Percentiles rank a stretch among this genome's conserved stretches.
Evolutionary conservation across 2,329 filamentous ascomycete species (phyloP).

Genomic region (Dactylellina sp.): DNA sequence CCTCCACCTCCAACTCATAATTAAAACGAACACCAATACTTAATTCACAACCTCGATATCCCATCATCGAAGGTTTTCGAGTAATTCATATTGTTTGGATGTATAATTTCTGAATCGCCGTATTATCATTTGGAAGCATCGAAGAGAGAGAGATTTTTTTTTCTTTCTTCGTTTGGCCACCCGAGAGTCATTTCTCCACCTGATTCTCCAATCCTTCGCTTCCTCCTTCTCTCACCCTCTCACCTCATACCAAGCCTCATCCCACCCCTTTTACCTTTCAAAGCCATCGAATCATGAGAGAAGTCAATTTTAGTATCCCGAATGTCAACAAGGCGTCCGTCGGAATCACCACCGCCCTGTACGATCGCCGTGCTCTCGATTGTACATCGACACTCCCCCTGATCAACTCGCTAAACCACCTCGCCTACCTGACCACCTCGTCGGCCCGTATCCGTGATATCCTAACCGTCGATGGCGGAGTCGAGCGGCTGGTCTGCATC

Average conservation of each 20-base stretch:
- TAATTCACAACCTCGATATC: too few relatives aligned
- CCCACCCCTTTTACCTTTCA: not conserved
- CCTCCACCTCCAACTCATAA: not conserved
- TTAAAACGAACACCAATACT: not conserved
- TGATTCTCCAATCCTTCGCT: constrained; percentile 5
- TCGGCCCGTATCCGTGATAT: constrained; percentile 98
- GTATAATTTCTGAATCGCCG: constrained; percentile 19
- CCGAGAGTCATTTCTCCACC: constrained; percentile 14
- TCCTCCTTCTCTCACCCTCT: constrained; percentile 12
- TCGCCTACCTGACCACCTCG: constrained; percentile 97
- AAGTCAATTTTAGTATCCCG: constrained; percentile 99
- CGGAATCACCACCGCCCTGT: constrained; percentile 97
- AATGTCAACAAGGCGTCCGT: constrained; percentile 99
- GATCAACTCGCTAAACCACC: constrained; percentile 98
- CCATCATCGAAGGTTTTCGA: too few relatives aligned
- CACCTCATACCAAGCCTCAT: too few relatives aligned
- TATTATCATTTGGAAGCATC: constrained; percentile 1
- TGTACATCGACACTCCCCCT: constrained; percentile 97
- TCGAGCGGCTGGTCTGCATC: constrained; percentile 95
- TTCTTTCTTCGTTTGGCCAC: constrained; percentile 7
- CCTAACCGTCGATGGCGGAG: constrained; percentile 96
- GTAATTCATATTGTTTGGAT: too few relatives aligned
- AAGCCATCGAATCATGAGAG: constrained; percentile 78
- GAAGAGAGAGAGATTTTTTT: not conserved
- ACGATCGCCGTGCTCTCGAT: constrained; percentile 95